phyloP scores from a whole-genome alignment of 2,329 filamentous ascomycete genomes.

The Macroventuria anomochaeta region DNA sequence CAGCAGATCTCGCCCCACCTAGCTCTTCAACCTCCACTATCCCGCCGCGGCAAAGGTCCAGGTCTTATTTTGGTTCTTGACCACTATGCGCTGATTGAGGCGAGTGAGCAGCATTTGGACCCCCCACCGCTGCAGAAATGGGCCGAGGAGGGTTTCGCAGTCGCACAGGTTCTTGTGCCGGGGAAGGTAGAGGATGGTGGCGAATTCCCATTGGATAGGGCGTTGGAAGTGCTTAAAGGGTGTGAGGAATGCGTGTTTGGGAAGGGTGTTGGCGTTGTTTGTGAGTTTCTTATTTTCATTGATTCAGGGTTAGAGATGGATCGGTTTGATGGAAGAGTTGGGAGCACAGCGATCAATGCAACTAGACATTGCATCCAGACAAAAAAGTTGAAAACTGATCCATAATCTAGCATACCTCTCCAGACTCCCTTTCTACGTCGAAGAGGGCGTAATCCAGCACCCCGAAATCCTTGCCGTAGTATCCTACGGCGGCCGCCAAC shows the following conservation, averaged over 20 bases:
- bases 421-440: constrained; percentile 41
- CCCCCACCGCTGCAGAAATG: constrained; percentile 69
- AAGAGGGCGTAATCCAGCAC: constrained; percentile 34
- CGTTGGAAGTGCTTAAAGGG: constrained; percentile 30
- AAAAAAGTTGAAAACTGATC: not conserved
- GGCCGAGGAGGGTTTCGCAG: constrained; percentile 73
- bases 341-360: not conserved
- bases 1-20: constrained; percentile 37
- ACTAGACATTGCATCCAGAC: not conserved
- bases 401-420: constrained; percentile 38
- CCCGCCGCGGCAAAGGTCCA: constrained; percentile 57
- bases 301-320: not conserved
- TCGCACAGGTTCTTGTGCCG: constrained; percentile 60
- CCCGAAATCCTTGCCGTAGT: constrained; percentile 41
- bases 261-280: constrained; percentile 41
- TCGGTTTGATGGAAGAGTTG: not conserved
- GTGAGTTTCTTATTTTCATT: constrained; percentile 21
- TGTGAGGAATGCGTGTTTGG: constrained; percentile 35
- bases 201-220: constrained; percentile 41
- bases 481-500: constrained; percentile 39
- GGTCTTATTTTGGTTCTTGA: constrained; percentile 57
- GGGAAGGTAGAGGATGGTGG: constrained; percentile 42
- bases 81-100: constrained; percentile 34
- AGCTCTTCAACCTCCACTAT: constrained; percentile 55
- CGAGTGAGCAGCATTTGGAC: constrained; percentile 51